Evolutionary conservation across 1,284 basidiomycete genomes (phyloP).

Genomic region (Cutaneotrichosporon daszewskae): DNA sequence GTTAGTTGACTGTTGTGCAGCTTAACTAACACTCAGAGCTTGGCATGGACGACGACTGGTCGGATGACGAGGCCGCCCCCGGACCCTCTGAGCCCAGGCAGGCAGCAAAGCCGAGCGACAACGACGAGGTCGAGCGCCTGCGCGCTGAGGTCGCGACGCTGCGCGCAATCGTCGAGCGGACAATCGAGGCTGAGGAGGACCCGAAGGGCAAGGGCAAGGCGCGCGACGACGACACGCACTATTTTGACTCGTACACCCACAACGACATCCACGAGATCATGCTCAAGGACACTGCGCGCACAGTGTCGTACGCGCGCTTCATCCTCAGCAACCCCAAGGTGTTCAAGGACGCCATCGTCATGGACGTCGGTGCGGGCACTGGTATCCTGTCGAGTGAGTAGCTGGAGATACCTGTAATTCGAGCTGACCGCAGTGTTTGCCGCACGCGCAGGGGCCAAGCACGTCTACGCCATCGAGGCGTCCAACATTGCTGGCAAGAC

Average conservation of each 20-base stretch:
- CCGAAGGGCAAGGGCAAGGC: slow-evolving; percentile 38
- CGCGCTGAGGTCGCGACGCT: slow-evolving; percentile 30
- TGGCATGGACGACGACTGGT: slow-evolving; percentile 62
- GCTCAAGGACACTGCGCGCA: slow-evolving; percentile 78
- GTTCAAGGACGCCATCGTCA: slow-evolving; percentile 78
- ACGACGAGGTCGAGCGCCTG: slow-evolving; percentile 28
- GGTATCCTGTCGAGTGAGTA: slow-evolving; percentile 69
- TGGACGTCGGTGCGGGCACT: slow-evolving; percentile 93
- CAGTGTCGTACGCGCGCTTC: slow-evolving; percentile 86
- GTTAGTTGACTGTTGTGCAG: slow-evolving; percentile 54
- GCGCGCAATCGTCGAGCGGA: slow-evolving; percentile 28
- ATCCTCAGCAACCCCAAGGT: slow-evolving; percentile 78
- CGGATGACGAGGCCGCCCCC: slow-evolving; percentile 52
- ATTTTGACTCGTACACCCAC: slow-evolving; percentile 88
- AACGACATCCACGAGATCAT: slow-evolving; percentile 63
- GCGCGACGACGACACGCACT: slow-evolving; percentile 83
- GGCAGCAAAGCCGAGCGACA: slow-evolving; percentile 6
- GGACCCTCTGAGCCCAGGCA: slow-evolving; percentile 10
- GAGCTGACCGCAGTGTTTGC: slow-evolving; percentile 60
- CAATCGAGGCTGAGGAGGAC: slow-evolving; percentile 25
- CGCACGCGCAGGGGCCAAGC: slow-evolving; percentile 82
- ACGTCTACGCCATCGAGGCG: slow-evolving; percentile 91
- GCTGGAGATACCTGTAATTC: too few species aligned
- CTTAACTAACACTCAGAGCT: slow-evolving; percentile 49
- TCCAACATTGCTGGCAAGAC: slow-evolving; percentile 81